Evolutionary conservation across 1,284 basidiomycete genomes (phyloP), one percentile per base, ranked within the genome.

Genomic region (Puccinia brachypodii): DNA sequence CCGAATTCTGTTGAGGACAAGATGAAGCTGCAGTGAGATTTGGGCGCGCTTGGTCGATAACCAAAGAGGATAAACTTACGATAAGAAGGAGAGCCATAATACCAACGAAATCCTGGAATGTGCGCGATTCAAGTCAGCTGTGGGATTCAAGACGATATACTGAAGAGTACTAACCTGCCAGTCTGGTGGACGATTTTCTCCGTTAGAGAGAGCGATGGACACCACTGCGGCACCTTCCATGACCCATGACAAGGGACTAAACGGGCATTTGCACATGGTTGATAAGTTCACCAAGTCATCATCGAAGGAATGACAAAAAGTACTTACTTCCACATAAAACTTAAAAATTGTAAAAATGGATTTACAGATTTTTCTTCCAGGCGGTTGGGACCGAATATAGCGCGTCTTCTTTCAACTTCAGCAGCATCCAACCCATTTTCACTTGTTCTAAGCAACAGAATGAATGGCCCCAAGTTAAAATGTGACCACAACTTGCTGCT

Each of bases 141-240:
- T 40, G 16, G 38, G n/a, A 13, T 47, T 50, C 14, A 98, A 38
- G 31, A 98, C 90, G 81, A 95, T 89, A 85, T 97, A 89, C 89
- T 98, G 98, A 91, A 95, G 96, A 33, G 16, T 6, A 50, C 69
- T 47, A 42, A 73, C 69, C 69, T 92, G 89, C 96, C 96, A 98
- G 87, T 98, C 95, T 58, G 96, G 96, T 71, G 96, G 90, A 84
- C 89, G 89, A 84, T 90, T 89, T 84, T 91, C 92, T 88, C 96
- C 95, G 88, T 98, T 98, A 83, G 96, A 97, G 58, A 98, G 91
- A 66, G 91, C 96, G 87, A 98, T 98, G 83, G 96, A 95, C 87
- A 98, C 96, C 74, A 98, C 89, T 73, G 96, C 95, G 77, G 96
- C 96, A 85, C 93, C 95, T 88, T 98, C 96, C 96, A 98, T 98